Conservation (phyloP, 805 yeast genomes). For the Saturnispora besseyi region DNA sequence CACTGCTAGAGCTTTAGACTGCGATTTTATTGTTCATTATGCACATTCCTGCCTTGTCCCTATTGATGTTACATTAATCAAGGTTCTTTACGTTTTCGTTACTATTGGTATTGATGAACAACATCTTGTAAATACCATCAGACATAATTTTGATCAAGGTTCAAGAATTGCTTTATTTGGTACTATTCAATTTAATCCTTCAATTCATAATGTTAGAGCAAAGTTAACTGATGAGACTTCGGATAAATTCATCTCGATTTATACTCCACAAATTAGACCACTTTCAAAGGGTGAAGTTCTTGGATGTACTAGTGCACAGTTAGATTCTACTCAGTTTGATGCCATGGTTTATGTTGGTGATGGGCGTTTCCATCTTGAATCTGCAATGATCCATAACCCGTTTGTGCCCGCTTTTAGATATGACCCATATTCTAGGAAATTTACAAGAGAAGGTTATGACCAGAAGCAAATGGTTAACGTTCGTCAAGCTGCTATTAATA, state of each 20-base stretch:
- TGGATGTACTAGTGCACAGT: slow-evolving; percentile 88
- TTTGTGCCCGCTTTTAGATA: slow-evolving; percentile 84
- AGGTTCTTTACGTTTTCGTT: slow-evolving; percentile 91
- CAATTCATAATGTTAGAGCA: slow-evolving; percentile 69
- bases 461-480: slow-evolving; percentile 73
- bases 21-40: slow-evolving; percentile 92
- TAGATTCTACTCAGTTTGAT: slow-evolving; percentile 53
- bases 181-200: slow-evolving; percentile 94
- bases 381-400: slow-evolving; percentile 97
- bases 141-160: slow-evolving; percentile 57
- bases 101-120: slow-evolving; percentile 81
- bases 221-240: slow-evolving; percentile 37
- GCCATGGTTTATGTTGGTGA: slow-evolving; percentile 93
- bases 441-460: slow-evolving; percentile 82
- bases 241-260: slow-evolving; percentile 44
- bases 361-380: slow-evolving; percentile 91
- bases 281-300: slow-evolving; percentile 91
- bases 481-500: slow-evolving; percentile 61
- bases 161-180: slow-evolving; percentile 78
- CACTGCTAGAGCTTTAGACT: slow-evolving; percentile 85
- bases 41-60: slow-evolving; percentile 98
- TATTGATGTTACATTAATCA: slow-evolving; percentile 81
- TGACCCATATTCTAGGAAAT: slow-evolving; percentile 89
- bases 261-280: slow-evolving; percentile 89
- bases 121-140: slow-evolving; percentile 71